Conservation (phyloP, 306 rosid species). For the Trichosanthes truncata region DNA sequence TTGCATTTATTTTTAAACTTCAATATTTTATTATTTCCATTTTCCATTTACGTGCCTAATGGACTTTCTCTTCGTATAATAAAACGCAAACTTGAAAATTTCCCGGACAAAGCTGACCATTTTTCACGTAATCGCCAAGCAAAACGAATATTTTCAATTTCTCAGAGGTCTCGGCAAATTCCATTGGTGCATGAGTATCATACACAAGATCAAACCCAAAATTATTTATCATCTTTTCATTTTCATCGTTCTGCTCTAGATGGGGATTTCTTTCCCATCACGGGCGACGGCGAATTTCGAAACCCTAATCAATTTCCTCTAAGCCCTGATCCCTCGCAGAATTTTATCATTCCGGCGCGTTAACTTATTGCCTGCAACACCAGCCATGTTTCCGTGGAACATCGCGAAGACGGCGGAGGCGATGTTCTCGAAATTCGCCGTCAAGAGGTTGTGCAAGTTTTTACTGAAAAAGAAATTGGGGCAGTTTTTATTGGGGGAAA, state of each 20-base stretch:
- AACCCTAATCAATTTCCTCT: neutral
- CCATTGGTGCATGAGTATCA: neutral
- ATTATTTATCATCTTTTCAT: neutral
- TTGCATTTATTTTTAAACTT: too few relatives aligned
- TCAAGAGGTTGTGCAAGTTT: slow-evolving; percentile 74
- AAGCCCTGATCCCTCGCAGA: neutral
- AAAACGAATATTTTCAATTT: neutral
- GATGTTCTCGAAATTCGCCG: slow-evolving; percentile 83
- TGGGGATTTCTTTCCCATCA: slow-evolving; percentile 2
- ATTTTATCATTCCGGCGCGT: neutral
- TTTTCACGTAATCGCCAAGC: slow-evolving; percentile 5
- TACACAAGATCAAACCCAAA: neutral
- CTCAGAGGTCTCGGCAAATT: neutral
- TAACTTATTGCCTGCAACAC: neutral
- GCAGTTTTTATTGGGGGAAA: slow-evolving; percentile 71
- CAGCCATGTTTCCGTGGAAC: slow-evolving; percentile 77
- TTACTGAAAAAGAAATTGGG: slow-evolving; percentile 90
- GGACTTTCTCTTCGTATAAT: neutral
- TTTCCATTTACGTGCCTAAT: neutral
- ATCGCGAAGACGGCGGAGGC: slow-evolving; percentile 93
- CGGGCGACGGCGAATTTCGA: neutral
- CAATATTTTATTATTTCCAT: neutral
- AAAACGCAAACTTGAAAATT: neutral
- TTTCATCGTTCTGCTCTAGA: neutral
- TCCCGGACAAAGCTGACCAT: neutral